phyloP scores from a whole-genome alignment of 169 alveolate genomes.

The Eimeria falciformis region DNA sequence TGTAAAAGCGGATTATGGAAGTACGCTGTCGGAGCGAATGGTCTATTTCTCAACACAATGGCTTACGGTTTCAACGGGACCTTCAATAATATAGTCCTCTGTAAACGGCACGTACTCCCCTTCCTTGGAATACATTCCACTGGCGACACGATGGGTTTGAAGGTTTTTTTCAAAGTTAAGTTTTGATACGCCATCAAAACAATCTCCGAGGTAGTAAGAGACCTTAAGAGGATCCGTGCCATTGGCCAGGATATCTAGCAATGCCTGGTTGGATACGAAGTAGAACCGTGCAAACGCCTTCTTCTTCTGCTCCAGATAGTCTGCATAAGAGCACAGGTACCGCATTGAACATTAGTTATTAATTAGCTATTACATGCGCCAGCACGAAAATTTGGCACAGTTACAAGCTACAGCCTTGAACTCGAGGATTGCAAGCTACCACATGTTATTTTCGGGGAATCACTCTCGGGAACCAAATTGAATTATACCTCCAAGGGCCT shows the following conservation, averaged over 20 bases:
- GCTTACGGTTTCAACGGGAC: conserved; percentile 90
- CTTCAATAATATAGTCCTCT: conserved; percentile 88
- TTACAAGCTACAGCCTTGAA: too few species aligned
- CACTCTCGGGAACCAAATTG: too few species aligned
- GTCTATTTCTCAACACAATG: neutral
- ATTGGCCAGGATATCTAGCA: conserved; percentile 95
- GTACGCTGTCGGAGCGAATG: neutral
- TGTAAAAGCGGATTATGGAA: too few species aligned
- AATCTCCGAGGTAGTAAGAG: conserved; percentile 93
- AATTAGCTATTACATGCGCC: too few species aligned
- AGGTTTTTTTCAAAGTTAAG: conserved; percentile 88
- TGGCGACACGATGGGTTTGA: conserved; percentile 79
- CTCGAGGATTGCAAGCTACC: too few species aligned
- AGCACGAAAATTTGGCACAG: too few species aligned
- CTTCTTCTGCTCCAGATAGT: conserved; percentile 96
- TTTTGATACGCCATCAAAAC: conserved; percentile 94
- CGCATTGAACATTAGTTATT: too few species aligned
- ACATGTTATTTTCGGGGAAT: too few species aligned
- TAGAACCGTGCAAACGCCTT: conserved; percentile 97
- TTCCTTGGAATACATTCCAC: conserved; percentile 92
- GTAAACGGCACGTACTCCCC: conserved; percentile 92
- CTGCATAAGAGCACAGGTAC: conserved; percentile 11
- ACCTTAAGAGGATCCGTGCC: conserved; percentile 96
- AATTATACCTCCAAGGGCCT: conserved; percentile 92
- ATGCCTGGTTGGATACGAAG: conserved; percentile 96